These are phyloP conservation scores for Podaxis sp. DNA, from an alignment of 768 basidiomycete genomes.

Conservation along the genomic window DNA sequence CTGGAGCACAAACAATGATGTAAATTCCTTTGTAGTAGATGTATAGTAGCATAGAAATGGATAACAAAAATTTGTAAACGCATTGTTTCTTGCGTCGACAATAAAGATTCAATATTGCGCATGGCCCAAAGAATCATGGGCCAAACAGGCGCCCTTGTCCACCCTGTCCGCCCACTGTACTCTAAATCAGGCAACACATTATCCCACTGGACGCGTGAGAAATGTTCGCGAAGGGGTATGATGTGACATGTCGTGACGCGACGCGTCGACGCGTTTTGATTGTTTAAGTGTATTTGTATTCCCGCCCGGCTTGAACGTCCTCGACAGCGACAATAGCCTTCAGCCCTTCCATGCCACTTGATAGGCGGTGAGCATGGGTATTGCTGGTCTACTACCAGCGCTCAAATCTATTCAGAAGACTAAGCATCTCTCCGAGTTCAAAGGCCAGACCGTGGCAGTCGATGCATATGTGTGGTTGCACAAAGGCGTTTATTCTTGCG, in stretches of 20 bases:
- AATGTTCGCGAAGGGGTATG: neutral
- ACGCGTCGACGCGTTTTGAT: constrained; percentile 5
- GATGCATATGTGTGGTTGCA: constrained; percentile 97
- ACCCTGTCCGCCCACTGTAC: constrained; percentile 1
- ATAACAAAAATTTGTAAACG: neutral
- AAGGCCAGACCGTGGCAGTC: constrained; percentile 83
- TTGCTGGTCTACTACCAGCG: constrained; percentile 84
- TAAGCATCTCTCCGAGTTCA: constrained; percentile 76
- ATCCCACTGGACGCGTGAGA: neutral
- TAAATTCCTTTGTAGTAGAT: constrained; percentile 4
- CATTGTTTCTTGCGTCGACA: neutral
- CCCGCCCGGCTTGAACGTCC: neutral
- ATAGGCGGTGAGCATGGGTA: constrained; percentile 64
- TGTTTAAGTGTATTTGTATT: neutral
- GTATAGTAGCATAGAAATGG: constrained; percentile 2
- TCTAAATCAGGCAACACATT: constrained; percentile 2
- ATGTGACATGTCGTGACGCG: neutral
- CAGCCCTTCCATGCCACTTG: constrained; percentile 4
- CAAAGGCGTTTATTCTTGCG: constrained; percentile 85
- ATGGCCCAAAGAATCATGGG: no score
- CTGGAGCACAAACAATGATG: neutral
- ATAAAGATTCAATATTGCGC: neutral
- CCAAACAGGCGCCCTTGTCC: constrained; percentile 4
- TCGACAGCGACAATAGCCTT: constrained; percentile 8
- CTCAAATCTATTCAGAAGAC: constrained; percentile 86